Conservation (phyloP, 1,284 basidiomycete genomes). For the Austroboletus novae-zelandiae region DNA sequence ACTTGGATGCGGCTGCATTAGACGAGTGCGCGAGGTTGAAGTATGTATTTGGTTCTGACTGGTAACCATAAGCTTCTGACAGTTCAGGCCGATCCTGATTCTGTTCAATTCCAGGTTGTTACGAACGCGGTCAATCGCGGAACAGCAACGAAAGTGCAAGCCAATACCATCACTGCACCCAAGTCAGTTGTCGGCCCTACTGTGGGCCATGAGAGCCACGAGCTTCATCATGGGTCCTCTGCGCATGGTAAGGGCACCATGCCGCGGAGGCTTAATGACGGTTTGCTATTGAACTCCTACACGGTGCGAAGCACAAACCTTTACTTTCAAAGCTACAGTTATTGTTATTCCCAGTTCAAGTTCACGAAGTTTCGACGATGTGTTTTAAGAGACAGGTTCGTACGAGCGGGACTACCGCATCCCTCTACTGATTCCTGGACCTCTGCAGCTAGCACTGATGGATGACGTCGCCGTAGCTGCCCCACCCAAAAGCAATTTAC, state of each 20-base stretch:
- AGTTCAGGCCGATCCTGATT: too few species aligned
- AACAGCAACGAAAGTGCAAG: too few species aligned
- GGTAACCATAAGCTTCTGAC: too few species aligned
- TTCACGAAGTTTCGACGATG: constrained; percentile 3
- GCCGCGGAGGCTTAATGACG: constrained; percentile 8
- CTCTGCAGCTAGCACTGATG: constrained; percentile 6
- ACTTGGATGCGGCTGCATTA: too few species aligned
- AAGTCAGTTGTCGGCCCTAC: too few species aligned
- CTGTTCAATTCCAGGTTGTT: too few species aligned
- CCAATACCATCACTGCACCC: too few species aligned
- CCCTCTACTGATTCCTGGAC: not conserved
- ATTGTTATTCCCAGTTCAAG: not conserved
- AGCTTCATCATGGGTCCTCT: constrained; percentile 8
- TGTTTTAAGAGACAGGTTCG: constrained; percentile 19
- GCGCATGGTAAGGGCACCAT: not conserved
- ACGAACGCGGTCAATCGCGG: too few species aligned
- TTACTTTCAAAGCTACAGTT: too few species aligned
- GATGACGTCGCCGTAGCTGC: constrained; percentile 3
- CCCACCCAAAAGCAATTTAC: constrained; percentile 5
- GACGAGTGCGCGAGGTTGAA: too few species aligned
- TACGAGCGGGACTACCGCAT: not conserved
- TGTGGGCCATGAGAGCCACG: constrained; percentile 3
- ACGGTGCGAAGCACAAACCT: not conserved
- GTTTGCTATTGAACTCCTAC: not conserved
- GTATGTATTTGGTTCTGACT: too few species aligned